Evolutionary conservation across 1,284 basidiomycete genomes (phyloP).

Genomic region (Meira miltonrushii): DNA sequence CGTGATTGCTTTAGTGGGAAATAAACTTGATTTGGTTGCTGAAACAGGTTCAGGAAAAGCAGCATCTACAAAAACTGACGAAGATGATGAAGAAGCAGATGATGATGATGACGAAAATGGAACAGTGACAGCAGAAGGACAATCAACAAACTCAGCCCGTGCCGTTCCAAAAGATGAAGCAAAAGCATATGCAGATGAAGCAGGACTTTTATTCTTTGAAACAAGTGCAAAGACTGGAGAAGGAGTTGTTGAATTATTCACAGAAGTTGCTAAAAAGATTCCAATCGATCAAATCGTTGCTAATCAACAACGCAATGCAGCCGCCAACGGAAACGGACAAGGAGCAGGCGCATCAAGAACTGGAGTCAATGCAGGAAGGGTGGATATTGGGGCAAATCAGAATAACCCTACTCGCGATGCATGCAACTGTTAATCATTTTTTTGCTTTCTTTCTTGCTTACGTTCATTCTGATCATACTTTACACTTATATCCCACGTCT

Average conservation of each 20-base stretch:
- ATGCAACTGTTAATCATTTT: slow-evolving; percentile 34
- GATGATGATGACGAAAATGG: slow-evolving; percentile 54
- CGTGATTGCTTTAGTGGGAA: slow-evolving; percentile 64
- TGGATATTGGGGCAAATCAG: slow-evolving; percentile 28
- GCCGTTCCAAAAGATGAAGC: slow-evolving; percentile 68
- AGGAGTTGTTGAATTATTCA: slow-evolving; percentile 93
- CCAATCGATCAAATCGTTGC: slow-evolving; percentile 38
- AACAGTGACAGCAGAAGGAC: slow-evolving; percentile 50
- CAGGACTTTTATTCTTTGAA: slow-evolving; percentile 90
- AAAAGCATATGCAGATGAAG: slow-evolving; percentile 89
- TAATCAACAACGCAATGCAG: slow-evolving; percentile 13
- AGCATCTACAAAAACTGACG: slow-evolving; percentile 10
- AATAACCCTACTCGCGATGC: slow-evolving; percentile 25
- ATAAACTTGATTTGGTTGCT: slow-evolving; percentile 75
- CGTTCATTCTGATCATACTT: background rate
- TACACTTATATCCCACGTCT: background rate
- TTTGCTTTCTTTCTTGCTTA: background rate
- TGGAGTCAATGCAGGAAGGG: slow-evolving; percentile 19
- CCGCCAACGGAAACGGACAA: background rate
- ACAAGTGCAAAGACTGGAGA: slow-evolving; percentile 97
- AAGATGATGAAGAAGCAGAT: slow-evolving; percentile 21
- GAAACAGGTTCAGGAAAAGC: slow-evolving; percentile 55
- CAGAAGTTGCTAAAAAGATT: slow-evolving; percentile 61
- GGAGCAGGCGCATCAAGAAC: slow-evolving; percentile 16
- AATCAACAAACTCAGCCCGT: slow-evolving; percentile 19